Evolutionary conservation across 2,329 filamentous ascomycete genomes (phyloP).

Genomic region (Grosmannia clavigera): DNA sequence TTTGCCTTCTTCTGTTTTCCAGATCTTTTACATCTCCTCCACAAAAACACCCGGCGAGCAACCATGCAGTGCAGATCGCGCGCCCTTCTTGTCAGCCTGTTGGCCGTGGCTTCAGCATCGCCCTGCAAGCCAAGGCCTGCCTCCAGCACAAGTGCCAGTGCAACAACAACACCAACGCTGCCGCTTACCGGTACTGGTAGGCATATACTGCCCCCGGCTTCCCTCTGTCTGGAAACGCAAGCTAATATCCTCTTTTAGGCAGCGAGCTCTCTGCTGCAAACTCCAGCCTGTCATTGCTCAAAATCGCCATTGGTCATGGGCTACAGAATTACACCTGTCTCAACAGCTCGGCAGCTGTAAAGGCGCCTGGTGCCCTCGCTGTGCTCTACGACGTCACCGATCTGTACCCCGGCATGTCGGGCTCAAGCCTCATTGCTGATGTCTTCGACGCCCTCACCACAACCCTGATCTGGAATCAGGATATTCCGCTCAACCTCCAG

Average conservation of each 20-base stretch:
- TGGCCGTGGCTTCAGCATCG: conserved; percentile 9
- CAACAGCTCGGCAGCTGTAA: conserved; percentile 18
- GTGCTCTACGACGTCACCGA: conserved; percentile 44
- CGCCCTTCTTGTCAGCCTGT: conserved; percentile 4
- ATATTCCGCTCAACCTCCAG: conserved; percentile 36
- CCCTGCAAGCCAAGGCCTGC: conserved; percentile 9
- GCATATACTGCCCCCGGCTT: conserved; percentile 1
- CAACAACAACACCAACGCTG: neutral
- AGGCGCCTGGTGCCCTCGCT: conserved; percentile 40
- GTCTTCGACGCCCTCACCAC: conserved; percentile 29
- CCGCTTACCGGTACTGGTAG: conserved; percentile 23
- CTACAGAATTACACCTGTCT: conserved; percentile 58
- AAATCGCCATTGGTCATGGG: conserved; percentile 50
- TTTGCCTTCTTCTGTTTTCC: neutral
- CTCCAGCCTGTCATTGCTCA: conserved; percentile 29
- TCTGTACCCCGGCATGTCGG: conserved; percentile 34
- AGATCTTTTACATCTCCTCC: neutral
- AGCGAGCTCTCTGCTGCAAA: conserved; percentile 32
- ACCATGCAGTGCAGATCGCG: conserved; percentile 2
- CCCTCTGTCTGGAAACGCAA: neutral
- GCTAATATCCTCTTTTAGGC: conserved; percentile 15
- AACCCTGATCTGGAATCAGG: conserved; percentile 26
- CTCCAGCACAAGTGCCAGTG: conserved; percentile 3
- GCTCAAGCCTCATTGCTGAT: conserved; percentile 22
- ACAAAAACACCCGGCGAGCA: neutral